These are phyloP conservation scores for Linnemannia exigua DNA, from an alignment of 192 early-diverging fungal species.

Conservation along the genomic window DNA sequence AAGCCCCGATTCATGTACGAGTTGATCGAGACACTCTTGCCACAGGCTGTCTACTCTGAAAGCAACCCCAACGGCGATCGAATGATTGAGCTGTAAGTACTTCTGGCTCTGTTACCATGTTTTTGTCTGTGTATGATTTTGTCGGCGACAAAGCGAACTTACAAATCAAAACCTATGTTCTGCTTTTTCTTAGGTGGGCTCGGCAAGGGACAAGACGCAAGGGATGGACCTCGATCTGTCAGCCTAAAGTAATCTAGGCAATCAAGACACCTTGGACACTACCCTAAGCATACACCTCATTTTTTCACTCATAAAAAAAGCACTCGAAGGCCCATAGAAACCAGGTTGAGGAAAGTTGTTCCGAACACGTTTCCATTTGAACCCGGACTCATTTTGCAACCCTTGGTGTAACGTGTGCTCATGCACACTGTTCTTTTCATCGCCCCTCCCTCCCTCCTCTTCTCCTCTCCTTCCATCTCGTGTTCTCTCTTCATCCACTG, in stretches of 20 bases:
- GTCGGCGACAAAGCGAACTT: too few relatives aligned
- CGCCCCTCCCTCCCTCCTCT: neutral
- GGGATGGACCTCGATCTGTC: slow-evolving; percentile 59
- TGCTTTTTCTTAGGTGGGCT: slow-evolving; percentile 46
- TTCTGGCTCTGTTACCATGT: neutral
- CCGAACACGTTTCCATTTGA: neutral
- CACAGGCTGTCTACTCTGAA: slow-evolving; percentile 77
- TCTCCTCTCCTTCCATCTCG: neutral
- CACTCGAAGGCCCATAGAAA: neutral
- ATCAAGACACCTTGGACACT: neutral
- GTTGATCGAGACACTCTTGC: slow-evolving; percentile 92
- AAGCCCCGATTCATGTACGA: slow-evolving; percentile 91
- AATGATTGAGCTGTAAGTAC: slow-evolving; percentile 85
- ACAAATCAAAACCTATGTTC: neutral
- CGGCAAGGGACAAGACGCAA: slow-evolving; percentile 49
- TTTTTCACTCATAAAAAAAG: neutral
- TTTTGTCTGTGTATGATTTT: neutral
- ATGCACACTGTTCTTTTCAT: neutral
- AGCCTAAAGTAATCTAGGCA: slow-evolving; percentile 21
- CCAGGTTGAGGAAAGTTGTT: neutral
- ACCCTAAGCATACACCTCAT: neutral
- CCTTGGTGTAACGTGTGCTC: neutral
- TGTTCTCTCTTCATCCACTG: neutral
- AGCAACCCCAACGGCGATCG: slow-evolving; percentile 73
- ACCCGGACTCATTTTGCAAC: neutral